These are phyloP conservation scores for Patellifolia procumbens DNA, from an alignment of 179 eudicot genomes.

Conservation along the genomic window DNA sequence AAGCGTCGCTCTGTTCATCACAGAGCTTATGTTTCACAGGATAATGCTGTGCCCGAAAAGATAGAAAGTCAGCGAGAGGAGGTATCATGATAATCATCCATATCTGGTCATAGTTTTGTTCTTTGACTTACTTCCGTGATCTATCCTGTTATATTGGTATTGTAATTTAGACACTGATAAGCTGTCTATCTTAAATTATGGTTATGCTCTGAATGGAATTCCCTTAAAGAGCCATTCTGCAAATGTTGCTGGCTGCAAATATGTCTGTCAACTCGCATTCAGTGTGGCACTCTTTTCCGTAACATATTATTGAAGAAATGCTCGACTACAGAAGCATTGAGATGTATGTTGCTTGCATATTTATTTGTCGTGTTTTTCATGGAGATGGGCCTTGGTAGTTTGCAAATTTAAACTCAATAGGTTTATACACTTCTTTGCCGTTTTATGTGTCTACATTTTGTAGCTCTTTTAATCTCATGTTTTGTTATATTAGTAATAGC, in stretches of 20 bases:
- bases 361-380: not conserved
- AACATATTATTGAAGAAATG: not conserved
- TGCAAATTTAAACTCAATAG: not conserved
- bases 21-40: slow-evolving; percentile 40
- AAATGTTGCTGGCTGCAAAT: not conserved
- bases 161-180: not conserved
- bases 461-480: not conserved
- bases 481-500: not conserved
- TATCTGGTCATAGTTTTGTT: slow-evolving; percentile 10
- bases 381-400: not conserved
- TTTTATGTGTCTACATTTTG: not conserved
- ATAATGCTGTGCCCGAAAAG: slow-evolving; percentile 37
- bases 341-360: not conserved
- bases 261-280: not conserved
- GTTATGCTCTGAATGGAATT: not conserved
- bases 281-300: not conserved
- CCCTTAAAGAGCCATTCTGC: not conserved
- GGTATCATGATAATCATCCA: slow-evolving; percentile 43
- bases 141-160: not conserved
- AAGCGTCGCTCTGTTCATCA: slow-evolving; percentile 45
- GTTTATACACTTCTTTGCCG: not conserved
- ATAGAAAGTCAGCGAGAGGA: slow-evolving; percentile 40
- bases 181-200: not conserved
- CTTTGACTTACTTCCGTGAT: not conserved
- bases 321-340: not conserved